Conservation (phyloP, 116 monocot genomes). For the Trichopus zeylanicus region DNA sequence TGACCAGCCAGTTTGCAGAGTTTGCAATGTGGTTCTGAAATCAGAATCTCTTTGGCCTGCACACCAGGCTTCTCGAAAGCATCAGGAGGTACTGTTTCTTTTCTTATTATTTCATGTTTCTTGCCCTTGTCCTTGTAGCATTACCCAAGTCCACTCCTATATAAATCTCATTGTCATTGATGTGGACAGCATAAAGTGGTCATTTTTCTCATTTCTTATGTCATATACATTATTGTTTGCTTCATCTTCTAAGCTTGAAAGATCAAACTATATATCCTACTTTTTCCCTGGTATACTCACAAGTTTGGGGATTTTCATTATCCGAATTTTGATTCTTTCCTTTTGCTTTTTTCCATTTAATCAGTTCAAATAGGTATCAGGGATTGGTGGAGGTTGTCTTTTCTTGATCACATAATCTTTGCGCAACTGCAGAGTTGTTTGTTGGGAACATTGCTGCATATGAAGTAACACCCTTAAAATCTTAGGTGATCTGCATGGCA, state of each 20-base stretch:
- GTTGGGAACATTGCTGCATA: neutral
- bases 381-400: neutral
- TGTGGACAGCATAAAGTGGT: neutral
- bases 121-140: neutral
- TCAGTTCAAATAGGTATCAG: neutral
- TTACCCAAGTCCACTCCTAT: neutral
- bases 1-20: conserved; percentile 83
- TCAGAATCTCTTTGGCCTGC: conserved; percentile 85
- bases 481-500: neutral
- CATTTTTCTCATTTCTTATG: neutral
- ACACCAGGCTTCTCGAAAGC: conserved; percentile 84
- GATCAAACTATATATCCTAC: neutral
- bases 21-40: conserved; percentile 77
- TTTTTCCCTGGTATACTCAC: neutral
- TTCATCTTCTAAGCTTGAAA: neutral
- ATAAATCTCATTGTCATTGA: neutral
- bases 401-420: neutral
- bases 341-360: neutral
- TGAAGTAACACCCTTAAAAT: neutral
- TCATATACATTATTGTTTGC: neutral
- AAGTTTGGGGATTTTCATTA: neutral
- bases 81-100: conserved; percentile 58
- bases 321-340: neutral
- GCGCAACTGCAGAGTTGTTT: neutral
- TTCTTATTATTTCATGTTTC: neutral